Conservation (phyloP, 2,329 filamentous ascomycete species). For the Sporothrix inflata region DNA sequence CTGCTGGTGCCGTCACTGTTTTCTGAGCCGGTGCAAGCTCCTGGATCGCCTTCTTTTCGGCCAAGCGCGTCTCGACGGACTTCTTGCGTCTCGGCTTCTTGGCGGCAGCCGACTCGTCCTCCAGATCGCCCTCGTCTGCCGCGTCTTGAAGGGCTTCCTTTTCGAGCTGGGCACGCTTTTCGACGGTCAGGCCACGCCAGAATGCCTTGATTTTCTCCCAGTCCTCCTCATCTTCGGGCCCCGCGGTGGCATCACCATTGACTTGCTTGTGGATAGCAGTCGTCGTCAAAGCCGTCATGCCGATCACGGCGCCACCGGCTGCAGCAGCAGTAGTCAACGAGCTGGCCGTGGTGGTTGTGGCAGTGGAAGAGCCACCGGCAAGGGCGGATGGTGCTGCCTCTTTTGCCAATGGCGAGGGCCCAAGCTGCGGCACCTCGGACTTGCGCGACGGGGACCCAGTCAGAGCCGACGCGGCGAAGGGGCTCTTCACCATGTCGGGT, state of each 20-base stretch:
- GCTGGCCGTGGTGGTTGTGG: background rate
- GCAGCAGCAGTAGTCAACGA: background rate
- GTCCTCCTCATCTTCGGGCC: conserved; percentile 45
- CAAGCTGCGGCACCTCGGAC: background rate
- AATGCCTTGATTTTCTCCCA: conserved; percentile 72
- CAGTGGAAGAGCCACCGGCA: background rate
- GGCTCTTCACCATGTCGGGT: conserved; percentile 32
- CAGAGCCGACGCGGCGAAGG: conserved; percentile 19
- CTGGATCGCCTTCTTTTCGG: conserved; percentile 44
- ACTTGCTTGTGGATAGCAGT: conserved; percentile 7
- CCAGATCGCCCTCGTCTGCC: conserved; percentile 51
- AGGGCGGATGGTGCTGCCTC: background rate
- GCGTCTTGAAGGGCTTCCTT: conserved; percentile 59
- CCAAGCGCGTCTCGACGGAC: conserved; percentile 47
- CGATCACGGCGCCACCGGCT: background rate
- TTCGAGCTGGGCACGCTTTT: conserved; percentile 66
- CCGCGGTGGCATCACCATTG: background rate
- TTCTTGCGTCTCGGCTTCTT: conserved; percentile 48
- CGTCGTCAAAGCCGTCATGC: conserved; percentile 9
- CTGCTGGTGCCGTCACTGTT: background rate
- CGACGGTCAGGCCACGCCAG: conserved; percentile 67
- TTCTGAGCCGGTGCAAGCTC: conserved; percentile 34
- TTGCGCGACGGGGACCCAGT: conserved; percentile 7
- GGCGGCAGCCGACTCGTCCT: conserved; percentile 42
- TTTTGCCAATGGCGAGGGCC: background rate